A percentile compares a stretch with the other conserved stretches of the same genome.
These are phyloP conservation scores for Groenewaldozyma tartarivorans DNA, from an alignment of 805 yeast species.

Conservation along the genomic window DNA sequence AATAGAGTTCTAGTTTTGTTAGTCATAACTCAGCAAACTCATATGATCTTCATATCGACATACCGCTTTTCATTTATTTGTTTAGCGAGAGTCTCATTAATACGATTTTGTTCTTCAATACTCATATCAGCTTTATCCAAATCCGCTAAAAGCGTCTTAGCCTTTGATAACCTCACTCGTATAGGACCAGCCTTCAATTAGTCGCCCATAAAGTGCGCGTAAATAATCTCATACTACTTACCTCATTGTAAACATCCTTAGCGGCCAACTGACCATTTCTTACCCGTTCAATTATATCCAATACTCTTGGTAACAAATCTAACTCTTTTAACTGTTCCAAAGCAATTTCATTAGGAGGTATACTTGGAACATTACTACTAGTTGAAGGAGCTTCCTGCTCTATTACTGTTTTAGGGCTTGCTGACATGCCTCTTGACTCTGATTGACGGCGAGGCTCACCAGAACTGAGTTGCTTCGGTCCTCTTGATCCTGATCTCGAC, in stretches of 20 bases:
- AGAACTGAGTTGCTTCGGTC: too few species aligned
- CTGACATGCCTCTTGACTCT: background rate
- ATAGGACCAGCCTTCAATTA: slow-evolving; percentile 20
- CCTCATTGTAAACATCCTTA: slow-evolving; percentile 22
- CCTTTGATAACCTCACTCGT: slow-evolving; percentile 18
- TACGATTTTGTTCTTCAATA: slow-evolving; percentile 15
- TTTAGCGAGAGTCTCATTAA: slow-evolving; percentile 23
- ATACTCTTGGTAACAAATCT: slow-evolving; percentile 21
- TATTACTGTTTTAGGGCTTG: background rate
- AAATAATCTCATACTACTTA: slow-evolving; percentile 4
- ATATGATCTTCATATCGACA: background rate
- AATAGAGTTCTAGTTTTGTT: slow-evolving; percentile 7
- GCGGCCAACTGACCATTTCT: slow-evolving; percentile 17
- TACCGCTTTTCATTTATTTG: slow-evolving; percentile 20
- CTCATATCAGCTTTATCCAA: slow-evolving; percentile 20
- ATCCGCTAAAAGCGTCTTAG: slow-evolving; percentile 13
- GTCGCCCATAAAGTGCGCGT: background rate
- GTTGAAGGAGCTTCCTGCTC: background rate
- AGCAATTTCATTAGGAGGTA: slow-evolving; percentile 4
- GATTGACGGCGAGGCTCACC: too few species aligned
- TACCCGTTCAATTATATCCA: slow-evolving; percentile 17
- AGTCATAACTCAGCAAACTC: background rate
- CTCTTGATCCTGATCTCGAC: background rate
- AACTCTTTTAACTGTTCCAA: slow-evolving; percentile 15
- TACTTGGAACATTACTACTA: background rate